Evolutionary conservation across 208 protist genomes (phyloP).

Genomic region (Acanthamoeba divionensis): DNA sequence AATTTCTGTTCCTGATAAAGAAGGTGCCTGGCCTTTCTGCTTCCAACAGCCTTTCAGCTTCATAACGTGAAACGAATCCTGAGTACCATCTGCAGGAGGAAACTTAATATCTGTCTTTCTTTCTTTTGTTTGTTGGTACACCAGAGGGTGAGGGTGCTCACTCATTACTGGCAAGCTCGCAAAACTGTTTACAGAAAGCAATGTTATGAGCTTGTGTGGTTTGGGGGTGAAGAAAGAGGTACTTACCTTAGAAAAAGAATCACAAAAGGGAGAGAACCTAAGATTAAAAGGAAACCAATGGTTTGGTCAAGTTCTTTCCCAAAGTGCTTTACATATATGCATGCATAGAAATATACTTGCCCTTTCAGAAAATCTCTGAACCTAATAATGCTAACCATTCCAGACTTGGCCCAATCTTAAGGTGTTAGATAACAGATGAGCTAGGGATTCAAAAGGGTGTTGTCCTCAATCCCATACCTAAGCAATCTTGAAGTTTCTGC

Average conservation of each 20-base stretch:
- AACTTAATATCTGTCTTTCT: too few relatives aligned
- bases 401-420: background rate
- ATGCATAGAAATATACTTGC: background rate
- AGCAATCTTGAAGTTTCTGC: background rate
- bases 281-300: background rate
- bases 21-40: slow-evolving; percentile 19
- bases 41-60: slow-evolving; percentile 26
- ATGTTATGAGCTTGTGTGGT: background rate
- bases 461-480: background rate
- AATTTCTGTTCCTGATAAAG: background rate
- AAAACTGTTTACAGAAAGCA: background rate
- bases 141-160: background rate
- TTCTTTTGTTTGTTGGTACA: background rate
- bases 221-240: background rate
- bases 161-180: background rate
- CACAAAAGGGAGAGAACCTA: slow-evolving; percentile 11
- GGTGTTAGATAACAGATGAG: background rate
- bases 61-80: slow-evolving; percentile 36
- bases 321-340: background rate
- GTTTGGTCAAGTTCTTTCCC: background rate
- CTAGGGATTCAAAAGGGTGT: background rate
- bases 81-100: background rate
- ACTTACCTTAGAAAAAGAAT: background rate
- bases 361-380: slow-evolving; percentile 54
- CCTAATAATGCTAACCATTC: slow-evolving; percentile 41